Conservation (phyloP, 2,329 filamentous ascomycete genomes). For the Zasmidium angulare region DNA sequence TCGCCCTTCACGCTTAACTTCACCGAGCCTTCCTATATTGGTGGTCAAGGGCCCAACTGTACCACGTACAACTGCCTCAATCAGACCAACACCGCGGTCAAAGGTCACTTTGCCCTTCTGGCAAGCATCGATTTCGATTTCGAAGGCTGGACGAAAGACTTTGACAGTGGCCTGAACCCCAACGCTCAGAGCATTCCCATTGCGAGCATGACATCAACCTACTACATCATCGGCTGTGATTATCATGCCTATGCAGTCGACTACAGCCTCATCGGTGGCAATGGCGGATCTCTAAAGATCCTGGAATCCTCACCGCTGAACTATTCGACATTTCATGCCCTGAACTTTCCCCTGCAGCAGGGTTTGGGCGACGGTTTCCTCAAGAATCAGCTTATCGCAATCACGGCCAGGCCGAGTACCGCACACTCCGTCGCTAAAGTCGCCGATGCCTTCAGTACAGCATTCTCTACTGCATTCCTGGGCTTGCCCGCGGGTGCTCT, state of each 20-base stretch:
- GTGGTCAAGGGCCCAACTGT: not conserved
- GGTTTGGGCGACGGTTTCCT: not conserved
- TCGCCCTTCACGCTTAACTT: not conserved
- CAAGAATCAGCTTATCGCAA: not conserved
- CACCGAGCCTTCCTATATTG: not conserved
- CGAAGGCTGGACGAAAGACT: not conserved
- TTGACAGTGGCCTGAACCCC: not conserved
- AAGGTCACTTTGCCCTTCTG: not conserved
- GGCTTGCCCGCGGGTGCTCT: not conserved
- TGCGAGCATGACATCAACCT: not conserved
- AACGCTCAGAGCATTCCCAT: not conserved
- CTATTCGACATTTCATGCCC: not conserved
- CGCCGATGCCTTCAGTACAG: not conserved
- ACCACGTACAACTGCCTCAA: not conserved
- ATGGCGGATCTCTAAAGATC: not conserved
- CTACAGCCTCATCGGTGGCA: not conserved
- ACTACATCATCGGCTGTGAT: not conserved
- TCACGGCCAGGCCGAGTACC: not conserved
- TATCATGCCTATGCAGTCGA: not conserved
- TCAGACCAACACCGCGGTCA: not conserved
- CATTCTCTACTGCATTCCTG: not conserved
- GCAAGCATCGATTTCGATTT: not conserved
- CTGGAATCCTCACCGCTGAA: not conserved
- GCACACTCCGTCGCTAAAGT: not conserved
- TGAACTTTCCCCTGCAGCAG: not conserved